Base-by-base conservation (phyloP, 208 protist species). In the Crithidia thermophila region DNA sequence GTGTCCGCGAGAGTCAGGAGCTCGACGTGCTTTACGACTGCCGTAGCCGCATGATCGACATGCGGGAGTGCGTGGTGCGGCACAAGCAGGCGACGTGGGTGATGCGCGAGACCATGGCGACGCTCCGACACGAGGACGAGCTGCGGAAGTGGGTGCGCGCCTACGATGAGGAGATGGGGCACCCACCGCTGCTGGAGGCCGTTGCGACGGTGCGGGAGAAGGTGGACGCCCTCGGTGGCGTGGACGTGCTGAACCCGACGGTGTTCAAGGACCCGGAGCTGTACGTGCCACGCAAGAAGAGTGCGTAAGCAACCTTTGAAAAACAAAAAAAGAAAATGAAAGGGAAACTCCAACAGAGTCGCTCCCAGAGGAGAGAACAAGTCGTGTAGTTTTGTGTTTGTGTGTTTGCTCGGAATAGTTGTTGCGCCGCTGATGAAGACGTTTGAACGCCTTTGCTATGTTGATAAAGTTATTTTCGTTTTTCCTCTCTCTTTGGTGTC, bases 1-100 rank as follows among this genome's bases (percentile, higher is more conserved):
- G 90, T 53, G 59, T 95, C 27, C 82, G 90, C 0, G 90, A 95
- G 60, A 93, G 87, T 63, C 84, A 93, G 66, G 86, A 93, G 72
- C 66, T 93, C 14, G 90, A 95, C 65, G 90, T 95, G 16, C 70
- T 93, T 31, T 95, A 93, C 69, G 90, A 95, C 72, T 95, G 90
- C 74, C 87, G 90, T 27, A 91, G 84, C 58, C 79, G 90, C 39
- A 75, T 93, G 66, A 78, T 93, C 39, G 90, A 95, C 67, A 76
- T 95, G 70, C 79, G 87, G 3, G 87, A 95, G 77, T 95, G 90
- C 61, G 75, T 80, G 11, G 75, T 81, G 21, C 82, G 85, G 16
- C 83, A 95, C 62, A 95, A 95, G 77, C 90, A 95, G 67, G 70
- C 79, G 34, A 91, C 82, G 27, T 95, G 90, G 90, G 86, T 87